Percentiles rank a stretch among this genome's conserved stretches.
Conservation (phyloP, 1,284 basidiomycete genomes). For the Pholiota adiposa region DNA sequence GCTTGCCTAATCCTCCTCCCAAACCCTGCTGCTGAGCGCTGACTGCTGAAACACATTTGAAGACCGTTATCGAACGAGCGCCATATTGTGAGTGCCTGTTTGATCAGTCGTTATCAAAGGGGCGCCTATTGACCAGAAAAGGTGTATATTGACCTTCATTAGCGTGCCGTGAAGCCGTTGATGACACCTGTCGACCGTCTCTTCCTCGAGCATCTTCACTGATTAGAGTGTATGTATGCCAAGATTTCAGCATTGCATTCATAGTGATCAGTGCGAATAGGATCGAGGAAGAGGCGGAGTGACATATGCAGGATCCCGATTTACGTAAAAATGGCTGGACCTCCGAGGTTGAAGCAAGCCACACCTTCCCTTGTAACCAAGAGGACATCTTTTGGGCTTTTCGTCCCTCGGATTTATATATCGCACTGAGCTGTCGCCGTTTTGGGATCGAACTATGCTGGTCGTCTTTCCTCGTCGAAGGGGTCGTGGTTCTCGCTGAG, state of each 20-base stretch:
- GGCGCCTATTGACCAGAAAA: not conserved
- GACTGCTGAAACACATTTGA: too few relatives aligned
- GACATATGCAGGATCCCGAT: not conserved
- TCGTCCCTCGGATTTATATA: not conserved
- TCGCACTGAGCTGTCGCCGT: not conserved
- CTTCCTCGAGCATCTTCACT: not conserved
- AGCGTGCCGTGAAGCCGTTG: not conserved
- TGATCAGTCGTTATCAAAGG: not conserved
- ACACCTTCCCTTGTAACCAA: slow-evolving; percentile 1
- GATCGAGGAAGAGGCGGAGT: not conserved
- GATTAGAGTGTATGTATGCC: not conserved
- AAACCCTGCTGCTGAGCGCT: not conserved
- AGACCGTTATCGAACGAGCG: too few relatives aligned
- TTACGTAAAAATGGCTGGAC: not conserved
- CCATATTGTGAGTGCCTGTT: not conserved
- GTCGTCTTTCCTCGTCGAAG: not conserved
- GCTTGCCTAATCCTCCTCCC: not conserved
- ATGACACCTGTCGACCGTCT: too few relatives aligned
- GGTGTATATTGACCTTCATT: not conserved
- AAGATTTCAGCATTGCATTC: not conserved
- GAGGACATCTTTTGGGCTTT: not conserved
- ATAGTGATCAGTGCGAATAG: not conserved
- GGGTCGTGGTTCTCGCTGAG: not conserved
- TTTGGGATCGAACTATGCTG: not conserved
- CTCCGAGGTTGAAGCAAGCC: not conserved